Evolutionary conservation across 208 protist genomes (phyloP).

Genomic region (Crithidia acanthocephali): DNA sequence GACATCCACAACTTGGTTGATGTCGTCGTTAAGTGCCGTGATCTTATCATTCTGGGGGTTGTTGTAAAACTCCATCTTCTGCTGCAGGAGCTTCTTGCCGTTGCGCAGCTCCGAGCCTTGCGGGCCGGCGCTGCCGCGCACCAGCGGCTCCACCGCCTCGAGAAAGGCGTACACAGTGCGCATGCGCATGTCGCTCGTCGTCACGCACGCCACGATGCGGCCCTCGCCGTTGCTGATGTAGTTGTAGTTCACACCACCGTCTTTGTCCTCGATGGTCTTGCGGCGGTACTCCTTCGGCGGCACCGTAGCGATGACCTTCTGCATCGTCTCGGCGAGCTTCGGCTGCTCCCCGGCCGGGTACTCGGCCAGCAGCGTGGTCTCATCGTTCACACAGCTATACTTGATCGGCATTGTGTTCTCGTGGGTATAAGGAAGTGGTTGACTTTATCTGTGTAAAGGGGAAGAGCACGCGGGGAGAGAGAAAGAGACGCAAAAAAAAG

Average conservation of each 20-base stretch:
- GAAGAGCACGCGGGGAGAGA: too few species aligned
- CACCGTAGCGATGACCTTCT: constrained; percentile 90
- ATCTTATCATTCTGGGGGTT: constrained; percentile 94
- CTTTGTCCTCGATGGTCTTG: constrained; percentile 91
- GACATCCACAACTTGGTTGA: constrained; percentile 92
- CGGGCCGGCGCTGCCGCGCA: constrained; percentile 53
- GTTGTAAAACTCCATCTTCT: constrained; percentile 95
- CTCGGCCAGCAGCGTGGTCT: constrained; percentile 77
- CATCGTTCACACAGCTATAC: constrained; percentile 92
- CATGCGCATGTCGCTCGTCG: constrained; percentile 90
- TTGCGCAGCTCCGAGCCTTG: constrained; percentile 81
- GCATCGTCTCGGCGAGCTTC: constrained; percentile 83
- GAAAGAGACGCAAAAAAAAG: not conserved
- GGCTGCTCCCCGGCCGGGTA: constrained; percentile 77
- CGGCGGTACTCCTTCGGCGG: constrained; percentile 85
- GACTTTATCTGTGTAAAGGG: not conserved
- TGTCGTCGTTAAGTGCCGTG: constrained; percentile 86
- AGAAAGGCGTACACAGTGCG: constrained; percentile 92
- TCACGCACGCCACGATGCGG: constrained; percentile 87
- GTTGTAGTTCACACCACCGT: constrained; percentile 91
- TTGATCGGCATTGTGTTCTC: constrained; percentile 77
- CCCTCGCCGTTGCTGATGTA: constrained; percentile 93
- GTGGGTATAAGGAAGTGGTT: not conserved
- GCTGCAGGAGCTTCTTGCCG: constrained; percentile 90
- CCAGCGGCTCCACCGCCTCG: constrained; percentile 88